Conservation (phyloP, 1,284 basidiomycete species). For the Lentinula novae-zelandiae region DNA sequence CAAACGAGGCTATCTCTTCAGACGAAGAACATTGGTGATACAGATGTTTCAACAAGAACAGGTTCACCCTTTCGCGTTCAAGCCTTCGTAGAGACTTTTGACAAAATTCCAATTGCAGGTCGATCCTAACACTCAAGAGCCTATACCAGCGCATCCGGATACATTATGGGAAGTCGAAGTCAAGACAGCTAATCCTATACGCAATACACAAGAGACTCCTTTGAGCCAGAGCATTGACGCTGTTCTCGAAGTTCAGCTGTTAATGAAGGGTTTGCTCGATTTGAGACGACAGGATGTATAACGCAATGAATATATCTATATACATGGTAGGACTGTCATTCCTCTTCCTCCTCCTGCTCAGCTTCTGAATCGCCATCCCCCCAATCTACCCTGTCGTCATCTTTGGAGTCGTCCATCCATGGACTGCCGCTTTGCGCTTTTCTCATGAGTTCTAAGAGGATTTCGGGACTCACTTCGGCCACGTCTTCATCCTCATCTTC, state of each 20-base stretch:
- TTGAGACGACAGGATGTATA: constrained; percentile 61
- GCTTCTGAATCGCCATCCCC: constrained; percentile 55
- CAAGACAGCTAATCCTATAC: constrained; percentile 70
- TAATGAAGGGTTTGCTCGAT: constrained; percentile 78
- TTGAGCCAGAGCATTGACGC: constrained; percentile 61
- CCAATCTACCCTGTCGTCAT: constrained; percentile 51
- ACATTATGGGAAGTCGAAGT: constrained; percentile 83
- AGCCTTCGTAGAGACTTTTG: constrained; percentile 1
- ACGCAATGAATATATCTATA: constrained; percentile 4
- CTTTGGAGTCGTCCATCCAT: constrained; percentile 24
- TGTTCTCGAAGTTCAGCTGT: constrained; percentile 69
- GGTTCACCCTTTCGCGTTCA: constrained; percentile 22
- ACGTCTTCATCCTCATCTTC: constrained; percentile 23
- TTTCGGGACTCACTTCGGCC: constrained; percentile 41
- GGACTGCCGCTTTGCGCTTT: constrained; percentile 29
- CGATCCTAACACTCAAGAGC: constrained; percentile 66
- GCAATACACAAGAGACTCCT: constrained; percentile 67
- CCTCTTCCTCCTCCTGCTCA: constrained; percentile 21
- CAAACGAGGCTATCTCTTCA: constrained; percentile 73
- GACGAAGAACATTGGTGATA: constrained; percentile 63
- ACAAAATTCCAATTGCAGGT: constrained; percentile 36
- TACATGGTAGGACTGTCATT: background rate
- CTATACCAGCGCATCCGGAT: constrained; percentile 67
- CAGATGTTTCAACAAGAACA: constrained; percentile 83
- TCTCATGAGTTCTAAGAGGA: constrained; percentile 47